These are phyloP conservation scores for Diaporthe caulivora DNA, from an alignment of 2,329 filamentous ascomycete species.

Conservation along the genomic window DNA sequence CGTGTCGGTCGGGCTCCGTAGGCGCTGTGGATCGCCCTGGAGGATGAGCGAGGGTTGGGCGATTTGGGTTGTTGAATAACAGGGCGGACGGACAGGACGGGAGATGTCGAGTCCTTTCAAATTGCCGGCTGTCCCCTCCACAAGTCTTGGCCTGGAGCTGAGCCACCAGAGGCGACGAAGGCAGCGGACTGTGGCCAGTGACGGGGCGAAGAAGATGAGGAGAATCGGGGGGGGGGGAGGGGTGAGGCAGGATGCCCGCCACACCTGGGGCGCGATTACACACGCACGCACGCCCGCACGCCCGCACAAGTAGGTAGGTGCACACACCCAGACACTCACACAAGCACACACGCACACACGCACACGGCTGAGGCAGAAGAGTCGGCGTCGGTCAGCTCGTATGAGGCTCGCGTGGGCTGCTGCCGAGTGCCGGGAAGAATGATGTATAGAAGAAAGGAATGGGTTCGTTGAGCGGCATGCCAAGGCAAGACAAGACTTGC, in stretches of 20 bases:
- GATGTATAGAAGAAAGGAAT: constrained; percentile 40
- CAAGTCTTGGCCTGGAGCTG: constrained; percentile 27
- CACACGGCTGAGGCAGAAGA: constrained; percentile 19
- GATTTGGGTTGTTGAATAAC: constrained; percentile 1
- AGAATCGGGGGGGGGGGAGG: constrained; percentile 19
- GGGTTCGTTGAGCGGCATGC: constrained; percentile 42
- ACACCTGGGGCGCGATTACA: constrained; percentile 10
- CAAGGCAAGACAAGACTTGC: constrained; percentile 46
- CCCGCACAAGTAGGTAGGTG: too few species aligned
- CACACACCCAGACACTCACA: too few species aligned
- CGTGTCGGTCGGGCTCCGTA: constrained; percentile 26
- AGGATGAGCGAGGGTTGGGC: constrained; percentile 1
- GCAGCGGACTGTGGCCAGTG: not conserved
- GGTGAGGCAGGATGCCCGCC: constrained; percentile 13
- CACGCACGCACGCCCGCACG: not conserved
- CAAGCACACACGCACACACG: not conserved
- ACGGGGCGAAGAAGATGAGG: not conserved
- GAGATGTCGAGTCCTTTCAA: constrained; percentile 5
- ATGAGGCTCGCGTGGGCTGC: constrained; percentile 29
- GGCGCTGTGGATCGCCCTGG: constrained; percentile 6
- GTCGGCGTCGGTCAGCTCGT: constrained; percentile 11
- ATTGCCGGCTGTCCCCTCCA: constrained; percentile 16
- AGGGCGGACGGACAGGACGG: not conserved
- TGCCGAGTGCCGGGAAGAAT: constrained; percentile 30
- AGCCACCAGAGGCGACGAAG: constrained; percentile 30